Evolutionary conservation across 805 yeast species (phyloP).

Genomic region (Ascoidea rubescens): DNA sequence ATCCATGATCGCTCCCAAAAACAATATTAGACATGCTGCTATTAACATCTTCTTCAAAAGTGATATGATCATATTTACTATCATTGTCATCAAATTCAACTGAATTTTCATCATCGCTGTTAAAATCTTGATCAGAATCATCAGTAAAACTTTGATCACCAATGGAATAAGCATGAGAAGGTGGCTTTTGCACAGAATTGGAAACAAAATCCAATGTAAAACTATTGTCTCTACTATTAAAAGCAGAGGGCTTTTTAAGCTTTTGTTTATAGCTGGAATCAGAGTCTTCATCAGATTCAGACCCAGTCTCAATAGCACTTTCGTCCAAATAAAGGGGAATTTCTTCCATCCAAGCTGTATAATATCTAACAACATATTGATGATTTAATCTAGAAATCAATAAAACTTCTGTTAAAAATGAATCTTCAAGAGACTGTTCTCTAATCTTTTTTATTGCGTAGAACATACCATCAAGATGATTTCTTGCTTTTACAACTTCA

Average conservation of each 20-base stretch:
- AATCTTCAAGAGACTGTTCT: conserved; percentile 68
- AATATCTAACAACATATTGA: conserved; percentile 91
- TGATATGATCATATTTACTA: conserved; percentile 8
- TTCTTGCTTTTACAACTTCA: conserved; percentile 94
- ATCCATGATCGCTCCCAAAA: conserved; percentile 1
- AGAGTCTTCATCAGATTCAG: conserved; percentile 1
- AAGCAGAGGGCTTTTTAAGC: conserved; percentile 8
- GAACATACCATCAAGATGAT: conserved; percentile 83
- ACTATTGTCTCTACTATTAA: background rate
- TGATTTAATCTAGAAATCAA: conserved; percentile 84
- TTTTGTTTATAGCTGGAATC: conserved; percentile 6
- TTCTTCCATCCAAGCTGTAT: conserved; percentile 95
- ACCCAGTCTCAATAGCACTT: conserved; percentile 10
- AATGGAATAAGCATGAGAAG: conserved; percentile 29
- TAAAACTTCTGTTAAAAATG: conserved; percentile 82
- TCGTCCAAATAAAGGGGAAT: conserved; percentile 20
- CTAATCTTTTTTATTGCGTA: conserved; percentile 89
- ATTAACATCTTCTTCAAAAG: conserved; percentile 5
- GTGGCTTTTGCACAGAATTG: conserved; percentile 33
- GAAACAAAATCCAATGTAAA: conserved; percentile 50
- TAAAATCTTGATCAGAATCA: conserved; percentile 15
- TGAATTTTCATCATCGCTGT: conserved; percentile 17
- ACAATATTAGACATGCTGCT: conserved; percentile 3
- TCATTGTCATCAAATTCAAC: conserved; percentile 12
- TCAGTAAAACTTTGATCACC: conserved; percentile 12